Base-by-base conservation (phyloP, 163 green algal genomes). In the Trebouxia gelatinosa region DNA sequence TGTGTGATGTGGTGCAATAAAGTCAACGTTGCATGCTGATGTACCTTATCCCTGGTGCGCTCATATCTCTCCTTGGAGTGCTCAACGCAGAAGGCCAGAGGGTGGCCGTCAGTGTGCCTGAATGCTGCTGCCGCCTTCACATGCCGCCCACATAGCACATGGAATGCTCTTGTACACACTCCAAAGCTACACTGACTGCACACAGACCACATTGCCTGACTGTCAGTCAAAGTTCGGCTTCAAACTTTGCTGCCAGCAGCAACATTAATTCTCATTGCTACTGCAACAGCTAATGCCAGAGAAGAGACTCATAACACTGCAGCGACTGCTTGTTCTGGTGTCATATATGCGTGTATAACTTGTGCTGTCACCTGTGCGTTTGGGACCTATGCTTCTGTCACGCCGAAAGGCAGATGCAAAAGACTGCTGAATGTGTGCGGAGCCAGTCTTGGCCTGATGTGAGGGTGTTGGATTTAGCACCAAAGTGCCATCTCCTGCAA, bases 101-200 rank as follows among this genome's bases (percentile, higher is more conserved):
- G 80, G 37, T 78, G 61, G 59, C 77, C 81, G n/a, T 87, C 81
- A 28, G 58, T 78, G n/a, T 57, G 28, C 29, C 70, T 66, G 62
- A 88, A 82, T 19, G 57, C 61, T 31, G 81, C 29, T n/a, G 61
- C 29, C 23, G 72, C 57, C 32, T 74, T 78, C 4, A 64, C 54
- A 19, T 71, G 64, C 0, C 72, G 71, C 5, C 61, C 83, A 71
- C 83, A 88, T 32, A 87, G 32, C 23, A 86, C 83, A 71, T 88
- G 83, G 75, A 84, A 87, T 26, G 59, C 66, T 21, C 79, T 68
- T 29, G 71, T 80, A 37, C 83, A 88, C 34, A 61, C 83, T 40
- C 70, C 78, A 31, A 80, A 80, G 5, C 57, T 71, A 57, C 83
- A 88, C 38, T 87, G 81, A 32, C 81, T 86, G 78, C 81, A 85